phyloP scores from a whole-genome alignment of 2,329 filamentous ascomycete genomes.

The Fusarium armeniacum region DNA sequence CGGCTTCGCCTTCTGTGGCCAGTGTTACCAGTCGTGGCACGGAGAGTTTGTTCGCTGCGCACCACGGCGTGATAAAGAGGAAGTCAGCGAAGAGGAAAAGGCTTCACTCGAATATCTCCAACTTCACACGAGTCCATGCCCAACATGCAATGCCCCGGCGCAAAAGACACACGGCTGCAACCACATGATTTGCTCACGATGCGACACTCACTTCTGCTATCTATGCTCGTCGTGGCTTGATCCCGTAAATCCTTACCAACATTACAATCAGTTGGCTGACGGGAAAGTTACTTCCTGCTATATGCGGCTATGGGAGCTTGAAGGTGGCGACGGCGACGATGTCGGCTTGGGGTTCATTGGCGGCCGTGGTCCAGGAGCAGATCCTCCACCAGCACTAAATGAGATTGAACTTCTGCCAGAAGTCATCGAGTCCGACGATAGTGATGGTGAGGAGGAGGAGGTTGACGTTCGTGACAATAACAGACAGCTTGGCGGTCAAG shows the following conservation, averaged over 20 bases:
- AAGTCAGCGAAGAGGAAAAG: conserved; percentile 86
- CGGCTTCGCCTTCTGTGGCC: conserved; percentile 85
- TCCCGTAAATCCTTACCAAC: conserved; percentile 84
- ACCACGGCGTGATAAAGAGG: conserved; percentile 74
- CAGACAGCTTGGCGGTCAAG: conserved; percentile 49
- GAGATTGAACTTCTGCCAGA: conserved; percentile 43
- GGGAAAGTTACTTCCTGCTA: conserved; percentile 76
- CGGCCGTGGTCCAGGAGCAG: conserved; percentile 48
- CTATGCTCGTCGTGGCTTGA: conserved; percentile 90
- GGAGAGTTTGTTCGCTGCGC: conserved; percentile 82
- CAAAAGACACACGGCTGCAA: conserved; percentile 97
- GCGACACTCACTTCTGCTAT: conserved; percentile 94
- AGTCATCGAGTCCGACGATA: conserved; percentile 55
- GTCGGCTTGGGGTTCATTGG: conserved; percentile 63
- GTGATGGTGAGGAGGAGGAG: conserved; percentile 54
- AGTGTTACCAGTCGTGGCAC: conserved; percentile 85
- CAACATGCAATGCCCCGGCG: conserved; percentile 85
- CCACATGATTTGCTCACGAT: conserved; percentile 94
- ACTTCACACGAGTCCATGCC: conserved; percentile 86
- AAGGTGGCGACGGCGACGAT: conserved; percentile 79
- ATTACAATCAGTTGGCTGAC: conserved; percentile 79
- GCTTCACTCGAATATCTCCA: conserved; percentile 88
- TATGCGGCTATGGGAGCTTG: conserved; percentile 90
- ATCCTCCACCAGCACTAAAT: conserved; percentile 30
- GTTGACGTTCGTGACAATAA: conserved; percentile 42